Conservation (phyloP, 805 yeast genomes). For the Yamadazyma olivae region DNA sequence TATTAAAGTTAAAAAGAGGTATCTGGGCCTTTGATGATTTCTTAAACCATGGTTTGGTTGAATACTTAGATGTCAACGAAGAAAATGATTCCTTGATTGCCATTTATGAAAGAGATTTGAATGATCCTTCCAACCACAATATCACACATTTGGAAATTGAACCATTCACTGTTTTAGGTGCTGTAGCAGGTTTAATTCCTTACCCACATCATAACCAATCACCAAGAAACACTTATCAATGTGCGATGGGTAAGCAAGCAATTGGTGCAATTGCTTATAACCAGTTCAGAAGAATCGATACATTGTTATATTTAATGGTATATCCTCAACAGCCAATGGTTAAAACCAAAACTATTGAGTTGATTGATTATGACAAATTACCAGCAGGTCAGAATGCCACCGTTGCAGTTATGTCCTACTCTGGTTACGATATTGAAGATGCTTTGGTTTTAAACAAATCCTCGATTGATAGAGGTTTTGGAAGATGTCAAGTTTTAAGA, state of each 20-base stretch:
- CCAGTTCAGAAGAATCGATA: slow-evolving; percentile 93
- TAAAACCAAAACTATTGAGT: slow-evolving; percentile 92
- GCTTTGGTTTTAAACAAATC: slow-evolving; percentile 93
- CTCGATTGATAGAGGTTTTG: slow-evolving; percentile 93
- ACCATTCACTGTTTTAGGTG: slow-evolving; percentile 89
- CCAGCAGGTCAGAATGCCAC: slow-evolving; percentile 99
- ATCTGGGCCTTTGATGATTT: slow-evolving; percentile 89
- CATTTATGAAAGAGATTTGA: slow-evolving; percentile 61
- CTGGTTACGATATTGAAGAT: slow-evolving; percentile 99
- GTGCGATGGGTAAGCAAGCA: slow-evolving; percentile 99
- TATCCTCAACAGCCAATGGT: slow-evolving; percentile 99
- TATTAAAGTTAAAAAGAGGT: slow-evolving; percentile 60
- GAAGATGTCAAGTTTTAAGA: slow-evolving; percentile 93
- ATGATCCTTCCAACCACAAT: slow-evolving; percentile 43
- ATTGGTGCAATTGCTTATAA: slow-evolving; percentile 98
- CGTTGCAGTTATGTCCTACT: slow-evolving; percentile 98
- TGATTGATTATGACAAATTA: slow-evolving; percentile 90
- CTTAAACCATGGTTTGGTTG: slow-evolving; percentile 80
- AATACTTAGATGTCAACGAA: slow-evolving; percentile 94
- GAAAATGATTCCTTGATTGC: slow-evolving; percentile 95
- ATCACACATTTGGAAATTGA: slow-evolving; percentile 94
- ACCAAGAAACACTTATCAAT: slow-evolving; percentile 98
- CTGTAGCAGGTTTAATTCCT: slow-evolving; percentile 96
- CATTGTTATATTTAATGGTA: slow-evolving; percentile 91
- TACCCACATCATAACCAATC: slow-evolving; percentile 99